These are phyloP conservation scores for Monosporascus sp. DNA, from an alignment of 2,329 filamentous ascomycete genomes.

Conservation along the genomic window DNA sequence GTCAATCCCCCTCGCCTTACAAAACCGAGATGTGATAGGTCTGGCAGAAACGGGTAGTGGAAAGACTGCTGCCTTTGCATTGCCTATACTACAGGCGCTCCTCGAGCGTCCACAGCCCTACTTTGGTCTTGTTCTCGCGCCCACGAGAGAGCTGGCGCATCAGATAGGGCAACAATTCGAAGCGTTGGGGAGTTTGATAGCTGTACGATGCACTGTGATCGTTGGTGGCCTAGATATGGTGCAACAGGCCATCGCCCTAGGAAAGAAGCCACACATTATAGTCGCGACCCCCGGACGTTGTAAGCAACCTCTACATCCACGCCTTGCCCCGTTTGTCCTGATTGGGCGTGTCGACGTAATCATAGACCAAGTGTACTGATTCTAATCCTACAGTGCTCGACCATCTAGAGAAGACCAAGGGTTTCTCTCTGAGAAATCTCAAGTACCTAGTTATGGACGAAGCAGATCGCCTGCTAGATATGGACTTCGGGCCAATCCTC, in stretches of 20 bases:
- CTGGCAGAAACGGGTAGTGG: slow-evolving; percentile 92
- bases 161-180: slow-evolving; percentile 89
- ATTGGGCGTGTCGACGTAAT: not conserved
- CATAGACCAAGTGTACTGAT: not conserved
- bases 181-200: slow-evolving; percentile 78
- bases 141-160: slow-evolving; percentile 86
- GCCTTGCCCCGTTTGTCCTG: not conserved
- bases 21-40: slow-evolving; percentile 83
- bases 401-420: slow-evolving; percentile 94
- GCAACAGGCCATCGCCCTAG: slow-evolving; percentile 79
- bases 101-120: slow-evolving; percentile 82
- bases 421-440: slow-evolving; percentile 75
- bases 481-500: slow-evolving; percentile 88
- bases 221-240: slow-evolving; percentile 97
- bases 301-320: not conserved
- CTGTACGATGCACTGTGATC: slow-evolving; percentile 78
- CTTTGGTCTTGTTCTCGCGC: slow-evolving; percentile 85
- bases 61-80: slow-evolving; percentile 91
- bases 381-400: slow-evolving; percentile 56
- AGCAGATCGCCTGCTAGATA: slow-evolving; percentile 83
- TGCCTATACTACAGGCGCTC: slow-evolving; percentile 86
- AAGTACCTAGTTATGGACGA: slow-evolving; percentile 95
- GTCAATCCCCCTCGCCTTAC: slow-evolving; percentile 74
- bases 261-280: slow-evolving; percentile 92
- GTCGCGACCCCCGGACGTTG: slow-evolving; percentile 81